A percentile compares a stretch with the other conserved stretches of the same genome.
Evolutionary conservation across 805 yeast species (phyloP).

Genomic region (Teunomyces tritomae): DNA sequence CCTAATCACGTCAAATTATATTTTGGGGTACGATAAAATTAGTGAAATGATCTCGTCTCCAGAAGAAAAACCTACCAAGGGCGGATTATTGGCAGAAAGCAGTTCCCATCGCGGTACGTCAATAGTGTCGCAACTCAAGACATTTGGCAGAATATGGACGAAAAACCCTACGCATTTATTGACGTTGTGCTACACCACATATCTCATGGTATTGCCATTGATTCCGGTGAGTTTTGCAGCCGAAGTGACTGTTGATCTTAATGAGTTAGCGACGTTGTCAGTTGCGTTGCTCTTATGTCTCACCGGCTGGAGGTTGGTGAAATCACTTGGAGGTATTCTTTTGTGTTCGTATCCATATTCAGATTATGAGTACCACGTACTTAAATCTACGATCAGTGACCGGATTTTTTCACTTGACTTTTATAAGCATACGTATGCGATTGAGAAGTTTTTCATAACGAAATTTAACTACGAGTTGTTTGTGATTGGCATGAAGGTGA

Average conservation of each 20-base stretch:
- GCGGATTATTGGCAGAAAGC: conserved; percentile 3
- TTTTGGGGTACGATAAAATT: conserved; percentile 32
- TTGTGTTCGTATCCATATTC: conserved; percentile 52
- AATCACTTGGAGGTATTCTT: conserved; percentile 50
- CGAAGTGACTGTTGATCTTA: conserved; percentile 33
- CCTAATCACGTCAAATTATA: conserved; percentile 33
- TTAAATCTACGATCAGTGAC: conserved; percentile 42
- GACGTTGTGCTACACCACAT: conserved; percentile 42
- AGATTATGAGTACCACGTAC: conserved; percentile 33
- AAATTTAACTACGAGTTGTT: conserved; percentile 62
- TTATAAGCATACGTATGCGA: conserved; percentile 48
- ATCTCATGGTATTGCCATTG: conserved; percentile 41
- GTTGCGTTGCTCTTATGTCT: conserved; percentile 46
- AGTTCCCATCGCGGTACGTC: background rate
- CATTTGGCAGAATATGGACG: conserved; percentile 16
- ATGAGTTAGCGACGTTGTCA: conserved; percentile 44
- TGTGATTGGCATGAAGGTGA: conserved; percentile 53
- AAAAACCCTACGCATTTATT: conserved; percentile 47
- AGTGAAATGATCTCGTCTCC: conserved; percentile 29
- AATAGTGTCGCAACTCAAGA: conserved; percentile 6
- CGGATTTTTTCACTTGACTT: conserved; percentile 47
- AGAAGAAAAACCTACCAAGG: conserved; percentile 13
- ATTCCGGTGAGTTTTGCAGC: conserved; percentile 29
- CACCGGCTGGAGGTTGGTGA: conserved; percentile 53
- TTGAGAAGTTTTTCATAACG: conserved; percentile 52